Evolutionary conservation across 2,329 filamentous ascomycete genomes (phyloP).

Genomic region (Penicillium capsulatum): DNA sequence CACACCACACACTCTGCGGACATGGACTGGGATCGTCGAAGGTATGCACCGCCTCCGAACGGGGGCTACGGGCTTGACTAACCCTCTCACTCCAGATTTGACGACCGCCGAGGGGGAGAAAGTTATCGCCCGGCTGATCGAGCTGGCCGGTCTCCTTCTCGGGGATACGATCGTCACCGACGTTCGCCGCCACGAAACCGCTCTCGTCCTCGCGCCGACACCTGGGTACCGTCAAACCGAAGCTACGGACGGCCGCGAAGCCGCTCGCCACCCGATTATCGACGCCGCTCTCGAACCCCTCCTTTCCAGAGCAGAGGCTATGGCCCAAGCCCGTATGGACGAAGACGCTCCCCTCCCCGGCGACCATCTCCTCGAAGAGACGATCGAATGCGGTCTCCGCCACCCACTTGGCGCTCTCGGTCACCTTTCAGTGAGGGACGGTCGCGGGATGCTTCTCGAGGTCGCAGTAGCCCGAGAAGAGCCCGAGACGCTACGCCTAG

Average conservation of each 20-base stretch:
- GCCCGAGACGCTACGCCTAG: slow-evolving; percentile 36
- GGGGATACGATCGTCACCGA: slow-evolving; percentile 33
- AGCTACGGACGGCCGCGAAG: slow-evolving; percentile 38
- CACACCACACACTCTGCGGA: background rate
- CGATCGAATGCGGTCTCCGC: slow-evolving; percentile 38
- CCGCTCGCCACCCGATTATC: slow-evolving; percentile 40
- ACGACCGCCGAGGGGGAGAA: slow-evolving; percentile 42
- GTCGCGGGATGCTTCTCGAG: slow-evolving; percentile 29
- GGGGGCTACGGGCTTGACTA: slow-evolving; percentile 31
- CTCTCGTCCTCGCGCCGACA: slow-evolving; percentile 41
- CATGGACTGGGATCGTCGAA: slow-evolving; percentile 45
- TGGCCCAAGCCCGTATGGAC: slow-evolving; percentile 29
- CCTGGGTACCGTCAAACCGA: slow-evolving; percentile 39
- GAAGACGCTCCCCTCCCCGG: slow-evolving; percentile 38
- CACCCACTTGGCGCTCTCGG: slow-evolving; percentile 36
- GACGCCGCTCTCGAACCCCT: slow-evolving; percentile 43
- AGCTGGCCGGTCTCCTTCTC: slow-evolving; percentile 32
- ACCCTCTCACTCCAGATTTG: too few species aligned
- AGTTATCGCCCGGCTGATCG: slow-evolving; percentile 41
- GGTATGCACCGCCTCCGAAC: slow-evolving; percentile 23
- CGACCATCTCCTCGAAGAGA: slow-evolving; percentile 42
- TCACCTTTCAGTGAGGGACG: slow-evolving; percentile 36
- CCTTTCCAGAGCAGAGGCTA: slow-evolving; percentile 36
- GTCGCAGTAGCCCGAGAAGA: slow-evolving; percentile 33
- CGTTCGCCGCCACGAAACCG: slow-evolving; percentile 38